Conservation (phyloP, 495 filamentous ascomycete genomes). For the Baudoinia panamericana region DNA sequence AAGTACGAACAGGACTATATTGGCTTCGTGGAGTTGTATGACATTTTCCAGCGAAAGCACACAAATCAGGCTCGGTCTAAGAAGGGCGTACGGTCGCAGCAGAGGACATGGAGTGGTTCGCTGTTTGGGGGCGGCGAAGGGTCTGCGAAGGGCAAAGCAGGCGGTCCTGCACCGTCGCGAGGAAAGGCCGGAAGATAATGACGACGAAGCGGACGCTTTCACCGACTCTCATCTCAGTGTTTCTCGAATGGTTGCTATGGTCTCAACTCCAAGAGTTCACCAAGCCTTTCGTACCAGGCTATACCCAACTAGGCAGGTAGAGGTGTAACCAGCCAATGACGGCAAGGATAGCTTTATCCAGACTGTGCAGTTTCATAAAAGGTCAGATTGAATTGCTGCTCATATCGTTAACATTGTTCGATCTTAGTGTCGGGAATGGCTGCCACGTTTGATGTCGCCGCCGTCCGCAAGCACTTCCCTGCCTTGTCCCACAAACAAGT, state of each 20-base stretch:
- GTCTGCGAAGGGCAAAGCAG: no score
- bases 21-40: conserved; percentile 7
- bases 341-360: neutral
- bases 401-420: neutral
- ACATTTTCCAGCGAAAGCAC: neutral
- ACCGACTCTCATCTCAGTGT: no score
- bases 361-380: neutral
- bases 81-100: neutral
- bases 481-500: conserved; percentile 51
- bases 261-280: no score
- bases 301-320: neutral
- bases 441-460: conserved; percentile 37
- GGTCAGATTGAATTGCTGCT: neutral
- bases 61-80: neutral
- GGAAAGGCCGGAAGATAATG: no score
- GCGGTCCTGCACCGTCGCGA: no score
- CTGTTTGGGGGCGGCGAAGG: no score
- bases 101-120: no score
- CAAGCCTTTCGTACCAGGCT: no score
- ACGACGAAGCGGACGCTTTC: no score
- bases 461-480: conserved; percentile 49
- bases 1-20: conserved; percentile 8
- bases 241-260: no score
- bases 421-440: neutral
- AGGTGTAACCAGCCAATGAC: neutral